phyloP scores from a whole-genome alignment of 1,139 yeast genomes.

The Meyerozyma carpophila region DNA sequence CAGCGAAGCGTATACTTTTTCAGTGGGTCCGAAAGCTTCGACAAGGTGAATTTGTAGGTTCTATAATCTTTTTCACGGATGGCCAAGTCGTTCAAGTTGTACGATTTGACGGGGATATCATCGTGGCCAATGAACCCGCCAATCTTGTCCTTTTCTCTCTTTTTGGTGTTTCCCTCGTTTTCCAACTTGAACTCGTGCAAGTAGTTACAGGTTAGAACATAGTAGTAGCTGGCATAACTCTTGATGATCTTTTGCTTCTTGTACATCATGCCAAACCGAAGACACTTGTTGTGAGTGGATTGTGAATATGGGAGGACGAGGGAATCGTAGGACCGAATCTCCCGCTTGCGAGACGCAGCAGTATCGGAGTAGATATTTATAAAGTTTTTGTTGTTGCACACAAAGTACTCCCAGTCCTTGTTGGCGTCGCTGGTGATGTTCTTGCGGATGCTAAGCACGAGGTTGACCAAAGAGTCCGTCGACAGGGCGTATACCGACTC shows the following conservation, averaged over 20 bases:
- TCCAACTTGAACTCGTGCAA: slow-evolving; percentile 42
- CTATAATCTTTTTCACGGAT: slow-evolving; percentile 30
- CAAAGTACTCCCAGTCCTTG: slow-evolving; percentile 37
- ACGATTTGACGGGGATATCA: slow-evolving; percentile 37
- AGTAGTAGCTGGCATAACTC: slow-evolving; percentile 34
- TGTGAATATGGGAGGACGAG: slow-evolving; percentile 30
- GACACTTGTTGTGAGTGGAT: slow-evolving; percentile 41
- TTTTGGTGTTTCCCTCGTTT: slow-evolving; percentile 14
- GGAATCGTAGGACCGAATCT: slow-evolving; percentile 24
- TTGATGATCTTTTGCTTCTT: slow-evolving; percentile 40
- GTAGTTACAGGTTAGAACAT: slow-evolving; percentile 40
- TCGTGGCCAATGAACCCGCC: slow-evolving; percentile 41
- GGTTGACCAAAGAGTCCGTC: slow-evolving; percentile 10
- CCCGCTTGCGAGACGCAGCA: slow-evolving; percentile 20
- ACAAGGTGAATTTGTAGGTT: slow-evolving; percentile 30
- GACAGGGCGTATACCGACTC: slow-evolving; percentile 14
- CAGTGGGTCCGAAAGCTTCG: slow-evolving; percentile 21
- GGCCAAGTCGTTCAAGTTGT: slow-evolving; percentile 36
- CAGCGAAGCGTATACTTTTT: slow-evolving; percentile 39
- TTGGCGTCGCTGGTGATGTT: slow-evolving; percentile 4
- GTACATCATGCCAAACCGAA: slow-evolving; percentile 38
- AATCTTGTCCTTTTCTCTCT: slow-evolving; percentile 27
- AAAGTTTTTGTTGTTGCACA: slow-evolving; percentile 31
- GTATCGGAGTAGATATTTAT: slow-evolving; percentile 28
- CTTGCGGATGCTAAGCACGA: slow-evolving; percentile 7